Percentiles rank a stretch among this genome's conserved stretches.
Evolutionary conservation across 306 rosid genomes (phyloP).

Genomic region (Arachis hypogaea): DNA sequence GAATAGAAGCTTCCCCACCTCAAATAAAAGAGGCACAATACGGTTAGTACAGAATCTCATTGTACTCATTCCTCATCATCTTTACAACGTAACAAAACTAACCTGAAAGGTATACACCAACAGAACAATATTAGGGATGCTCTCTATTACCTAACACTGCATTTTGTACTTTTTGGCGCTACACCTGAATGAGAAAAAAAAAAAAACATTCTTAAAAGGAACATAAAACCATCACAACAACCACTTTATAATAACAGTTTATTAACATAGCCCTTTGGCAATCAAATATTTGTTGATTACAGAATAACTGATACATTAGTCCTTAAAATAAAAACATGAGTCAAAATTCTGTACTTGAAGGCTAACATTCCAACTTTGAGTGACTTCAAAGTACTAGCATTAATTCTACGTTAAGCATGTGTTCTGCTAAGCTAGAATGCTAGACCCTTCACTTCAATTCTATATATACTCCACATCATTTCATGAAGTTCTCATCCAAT

Average conservation of each 20-base stretch:
- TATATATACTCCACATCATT: conserved; percentile 38
- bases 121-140: conserved; percentile 34
- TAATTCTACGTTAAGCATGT: not conserved
- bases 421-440: not conserved
- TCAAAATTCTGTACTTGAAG: conserved; percentile 49
- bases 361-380: conserved; percentile 51
- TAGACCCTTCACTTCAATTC: conserved; percentile 23
- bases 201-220: conserved; percentile 10
- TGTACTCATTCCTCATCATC: conserved; percentile 49
- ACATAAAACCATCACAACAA: not conserved
- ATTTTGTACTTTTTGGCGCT: conserved; percentile 10
- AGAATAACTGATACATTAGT: conserved; percentile 43
- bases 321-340: conserved; percentile 34
- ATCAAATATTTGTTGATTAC: conserved; percentile 34
- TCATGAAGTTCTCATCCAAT: conserved; percentile 36
- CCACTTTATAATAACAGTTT: not conserved
- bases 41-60: conserved; percentile 32
- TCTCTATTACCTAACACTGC: conserved; percentile 30
- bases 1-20: not conserved
- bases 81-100: conserved; percentile 36
- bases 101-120: conserved; percentile 53
- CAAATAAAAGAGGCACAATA: not conserved
- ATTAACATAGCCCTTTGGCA: conserved; percentile 9
- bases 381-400: conserved; percentile 58
- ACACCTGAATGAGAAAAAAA: conserved; percentile 2